Evolutionary conservation across 768 basidiomycete species (phyloP), one percentile per base, ranked within the genome.

Genomic region (Podaxis sp.): DNA sequence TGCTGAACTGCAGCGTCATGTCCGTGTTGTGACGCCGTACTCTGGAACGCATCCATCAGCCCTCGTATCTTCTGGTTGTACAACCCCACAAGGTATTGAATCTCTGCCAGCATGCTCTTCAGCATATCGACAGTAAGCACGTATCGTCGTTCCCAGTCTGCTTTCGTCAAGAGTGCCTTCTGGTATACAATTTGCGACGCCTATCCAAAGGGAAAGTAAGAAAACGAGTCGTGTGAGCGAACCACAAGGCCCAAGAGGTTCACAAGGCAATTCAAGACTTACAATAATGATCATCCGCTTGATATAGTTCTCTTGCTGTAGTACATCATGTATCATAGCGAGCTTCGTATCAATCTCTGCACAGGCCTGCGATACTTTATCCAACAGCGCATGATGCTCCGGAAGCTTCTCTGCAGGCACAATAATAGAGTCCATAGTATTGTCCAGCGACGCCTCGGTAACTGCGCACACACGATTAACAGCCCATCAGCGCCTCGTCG

Each of bases 211-310:
- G 15, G 7, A 17, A 24, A 17, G 46, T 36, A 5, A 11, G 49
- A 26, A 6, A 30, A 6, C 7, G 19, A 17, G 2, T 46, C 19
- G 19, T 19, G 44, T 46, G 7, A 46, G 44, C 44, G 8, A 17
- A 4, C 13, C 5, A 13, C 5, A 3, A 40, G 4, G 17, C 11
- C 40, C 4, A 33, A 24, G 24, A 13, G 49, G 24, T 28, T 24
- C 26, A 22, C n/a, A 51, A 22, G 9, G 2, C 33, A 46, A 46
- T 8, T 2, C 44, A 46, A 53, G 22, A 54, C 61, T 24, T 22
- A 57, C 61, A 38, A 57, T 63, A 40, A 63, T 63, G 15, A 63
- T 63, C 61, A 63, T 63, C 54, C 54, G 44, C 61, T 63, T 57
- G 33, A 63, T 57, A 51, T 63, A 63, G 54, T 48, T 56, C 36